phyloP scores from a whole-genome alignment of 1,284 basidiomycete species.

The Xerocomus minutiporus region DNA sequence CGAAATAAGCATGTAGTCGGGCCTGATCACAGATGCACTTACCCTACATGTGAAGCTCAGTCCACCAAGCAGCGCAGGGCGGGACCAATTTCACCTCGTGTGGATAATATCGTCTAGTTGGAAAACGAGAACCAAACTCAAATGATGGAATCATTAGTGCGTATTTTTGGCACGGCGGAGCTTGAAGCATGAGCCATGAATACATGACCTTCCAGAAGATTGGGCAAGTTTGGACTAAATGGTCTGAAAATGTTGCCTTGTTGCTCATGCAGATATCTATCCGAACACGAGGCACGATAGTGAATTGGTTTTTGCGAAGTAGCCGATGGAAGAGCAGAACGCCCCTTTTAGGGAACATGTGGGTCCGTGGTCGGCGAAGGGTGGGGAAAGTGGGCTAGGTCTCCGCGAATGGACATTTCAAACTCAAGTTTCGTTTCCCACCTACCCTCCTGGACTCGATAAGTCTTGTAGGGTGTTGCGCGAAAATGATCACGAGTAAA shows the following conservation, averaged over 20 bases:
- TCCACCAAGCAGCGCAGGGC: constrained; percentile 1
- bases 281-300: constrained; percentile 12
- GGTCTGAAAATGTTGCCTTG: not conserved
- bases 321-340: not conserved
- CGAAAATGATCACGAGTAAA: not conserved
- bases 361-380: not conserved
- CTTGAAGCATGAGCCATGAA: not conserved
- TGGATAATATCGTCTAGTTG: constrained; percentile 1
- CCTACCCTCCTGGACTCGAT: not conserved
- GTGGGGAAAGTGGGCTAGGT: not conserved
- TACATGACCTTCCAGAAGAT: not conserved
- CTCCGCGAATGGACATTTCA: not conserved
- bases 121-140: not conserved
- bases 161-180: constrained; percentile 1
- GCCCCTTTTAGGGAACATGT: not conserved
- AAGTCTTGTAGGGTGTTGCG: not conserved
- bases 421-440: constrained; percentile 3
- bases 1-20: constrained; percentile 17
- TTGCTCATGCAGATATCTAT: constrained; percentile 6
- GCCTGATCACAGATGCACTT: constrained; percentile 8
- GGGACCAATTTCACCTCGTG: constrained; percentile 6
- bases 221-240: not conserved
- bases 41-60: constrained; percentile 15
- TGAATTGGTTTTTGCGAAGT: constrained; percentile 3
- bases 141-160: constrained; percentile 2